Evolutionary conservation across 1,139 yeast species (phyloP).

Genomic region (Protomyces gravidus): DNA sequence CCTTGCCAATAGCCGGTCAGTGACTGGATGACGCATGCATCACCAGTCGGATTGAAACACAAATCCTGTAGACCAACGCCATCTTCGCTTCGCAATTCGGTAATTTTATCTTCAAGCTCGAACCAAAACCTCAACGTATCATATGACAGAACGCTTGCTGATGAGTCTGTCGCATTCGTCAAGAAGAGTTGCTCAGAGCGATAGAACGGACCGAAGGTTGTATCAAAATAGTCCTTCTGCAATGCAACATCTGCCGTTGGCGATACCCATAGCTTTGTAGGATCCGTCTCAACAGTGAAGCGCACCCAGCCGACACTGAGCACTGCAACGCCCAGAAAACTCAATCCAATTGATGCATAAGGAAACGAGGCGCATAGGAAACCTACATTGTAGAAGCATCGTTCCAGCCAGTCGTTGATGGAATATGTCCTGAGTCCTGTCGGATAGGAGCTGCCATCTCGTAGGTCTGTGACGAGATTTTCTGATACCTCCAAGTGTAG

Average conservation of each 20-base stretch:
- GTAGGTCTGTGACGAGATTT: no score
- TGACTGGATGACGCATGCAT: constrained; percentile 81
- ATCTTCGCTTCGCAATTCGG: constrained; percentile 32
- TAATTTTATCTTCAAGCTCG: constrained; percentile 51
- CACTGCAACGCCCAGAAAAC: constrained; percentile 47
- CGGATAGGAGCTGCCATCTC: not conserved
- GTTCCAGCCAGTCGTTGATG: constrained; percentile 48
- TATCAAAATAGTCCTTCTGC: constrained; percentile 68
- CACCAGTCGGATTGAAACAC: constrained; percentile 78
- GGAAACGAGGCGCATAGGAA: constrained; percentile 58
- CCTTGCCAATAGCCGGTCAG: constrained; percentile 85
- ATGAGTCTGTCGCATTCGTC: constrained; percentile 60
- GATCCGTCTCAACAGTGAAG: constrained; percentile 67
- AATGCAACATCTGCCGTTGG: constrained; percentile 66
- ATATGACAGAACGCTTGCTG: constrained; percentile 51
- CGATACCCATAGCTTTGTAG: constrained; percentile 85
- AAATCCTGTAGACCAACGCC: constrained; percentile 49
- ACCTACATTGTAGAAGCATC: constrained; percentile 51
- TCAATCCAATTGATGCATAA: constrained; percentile 48
- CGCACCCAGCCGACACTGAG: constrained; percentile 54
- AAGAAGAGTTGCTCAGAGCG: constrained; percentile 80
- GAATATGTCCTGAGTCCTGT: constrained; percentile 41
- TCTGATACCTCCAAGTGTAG: not conserved
- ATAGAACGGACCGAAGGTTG: constrained; percentile 85
- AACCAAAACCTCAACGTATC: constrained; percentile 84